Evolutionary conservation across 768 basidiomycete species (phyloP).

Genomic region (Lactarius sanguifluus): DNA sequence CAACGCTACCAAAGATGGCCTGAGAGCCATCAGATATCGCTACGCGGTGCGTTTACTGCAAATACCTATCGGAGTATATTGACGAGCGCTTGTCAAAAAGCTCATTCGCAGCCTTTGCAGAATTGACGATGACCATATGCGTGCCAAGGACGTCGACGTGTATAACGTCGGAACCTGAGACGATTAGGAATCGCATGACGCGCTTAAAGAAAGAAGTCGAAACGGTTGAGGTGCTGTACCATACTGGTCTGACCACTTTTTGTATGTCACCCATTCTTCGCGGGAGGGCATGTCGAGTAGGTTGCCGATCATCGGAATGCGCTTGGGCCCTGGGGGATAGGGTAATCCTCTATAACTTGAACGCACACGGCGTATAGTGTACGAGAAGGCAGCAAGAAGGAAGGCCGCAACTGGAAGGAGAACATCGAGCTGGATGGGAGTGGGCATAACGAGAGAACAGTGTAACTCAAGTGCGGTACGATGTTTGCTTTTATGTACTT

Average conservation of each 20-base stretch:
- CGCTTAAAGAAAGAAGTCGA: not conserved
- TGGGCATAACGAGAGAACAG: not conserved
- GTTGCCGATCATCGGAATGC: constrained; percentile 21
- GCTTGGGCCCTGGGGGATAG: constrained; percentile 23
- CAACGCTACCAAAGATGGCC: constrained; percentile 8
- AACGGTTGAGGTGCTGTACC: not conserved
- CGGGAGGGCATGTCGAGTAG: constrained; percentile 11
- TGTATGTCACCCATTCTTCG: constrained; percentile 12
- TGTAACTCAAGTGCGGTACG: not conserved
- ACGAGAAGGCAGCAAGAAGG: not conserved
- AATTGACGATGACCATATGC: constrained; percentile 38
- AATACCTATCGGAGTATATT: constrained; percentile 14
- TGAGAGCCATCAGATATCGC: not conserved
- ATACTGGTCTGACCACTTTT: constrained; percentile 15
- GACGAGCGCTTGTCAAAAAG: constrained; percentile 13
- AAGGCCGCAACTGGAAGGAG: not conserved
- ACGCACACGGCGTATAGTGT: not conserved
- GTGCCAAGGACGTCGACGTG: constrained; percentile 28
- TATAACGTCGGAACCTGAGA: constrained; percentile 26
- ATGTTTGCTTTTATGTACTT: not conserved
- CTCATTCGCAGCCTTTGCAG: constrained; percentile 26
- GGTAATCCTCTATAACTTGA: not conserved
- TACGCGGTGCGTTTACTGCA: not conserved
- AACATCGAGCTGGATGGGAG: not conserved
- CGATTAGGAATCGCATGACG: not conserved